Percentiles rank a stretch among this genome's conserved stretches.
Evolutionary conservation across 345 rosid species (phyloP).

Genomic region (Zanthoxylum bungeanum): DNA sequence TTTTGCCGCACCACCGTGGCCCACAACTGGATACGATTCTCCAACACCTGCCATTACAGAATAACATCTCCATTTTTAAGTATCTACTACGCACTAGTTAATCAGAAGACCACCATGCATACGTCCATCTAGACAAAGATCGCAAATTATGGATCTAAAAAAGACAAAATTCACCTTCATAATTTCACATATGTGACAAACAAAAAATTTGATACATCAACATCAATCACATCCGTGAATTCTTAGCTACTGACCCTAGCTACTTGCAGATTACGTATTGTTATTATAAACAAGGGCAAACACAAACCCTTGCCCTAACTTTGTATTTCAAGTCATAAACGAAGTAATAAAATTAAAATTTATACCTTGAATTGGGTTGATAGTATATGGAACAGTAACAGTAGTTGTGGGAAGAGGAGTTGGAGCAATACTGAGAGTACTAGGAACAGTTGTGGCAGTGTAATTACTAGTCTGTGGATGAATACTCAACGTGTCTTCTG

Average conservation of each 20-base stretch:
- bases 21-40: constrained; percentile 16
- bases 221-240: constrained; percentile 15
- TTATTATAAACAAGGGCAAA: neutral
- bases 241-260: neutral
- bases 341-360: neutral
- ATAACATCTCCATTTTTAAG: neutral
- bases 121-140: constrained; percentile 32
- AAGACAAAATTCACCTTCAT: constrained; percentile 7
- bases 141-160: constrained; percentile 19
- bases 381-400: constrained; percentile 39
- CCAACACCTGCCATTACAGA: constrained; percentile 29
- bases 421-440: constrained; percentile 17
- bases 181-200: neutral
- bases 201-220: constrained; percentile 13
- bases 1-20: constrained; percentile 22
- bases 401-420: constrained; percentile 20
- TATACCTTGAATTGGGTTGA: constrained; percentile 46
- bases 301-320: neutral
- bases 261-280: neutral
- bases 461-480: constrained; percentile 34
- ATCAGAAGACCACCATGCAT: constrained; percentile 40
- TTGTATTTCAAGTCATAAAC: too few relatives aligned
- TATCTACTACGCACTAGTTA: constrained; percentile 20
- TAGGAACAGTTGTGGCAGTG: constrained; percentile 22
- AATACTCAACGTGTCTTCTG: constrained; percentile 35